Evolutionary conservation across 208 protist species (phyloP).

Genomic region (Acanthamoeba culbertsoni): DNA sequence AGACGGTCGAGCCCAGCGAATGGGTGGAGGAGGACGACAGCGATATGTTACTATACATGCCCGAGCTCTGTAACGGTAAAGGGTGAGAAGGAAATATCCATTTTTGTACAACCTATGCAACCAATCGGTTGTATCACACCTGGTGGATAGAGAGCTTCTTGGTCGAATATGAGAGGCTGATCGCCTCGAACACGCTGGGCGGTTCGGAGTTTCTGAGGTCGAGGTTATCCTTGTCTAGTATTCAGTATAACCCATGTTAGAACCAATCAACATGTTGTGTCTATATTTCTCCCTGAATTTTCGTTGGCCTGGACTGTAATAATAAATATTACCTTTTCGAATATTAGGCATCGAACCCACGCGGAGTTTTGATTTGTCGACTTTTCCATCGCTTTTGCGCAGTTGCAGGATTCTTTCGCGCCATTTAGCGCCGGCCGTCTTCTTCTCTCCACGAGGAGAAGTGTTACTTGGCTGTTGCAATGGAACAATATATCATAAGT

Average conservation of each 20-base stretch:
- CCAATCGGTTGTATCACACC: too few species aligned
- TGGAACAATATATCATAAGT: not conserved
- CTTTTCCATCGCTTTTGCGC: not conserved
- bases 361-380: not conserved
- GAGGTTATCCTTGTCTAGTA: not conserved
- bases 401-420: not conserved
- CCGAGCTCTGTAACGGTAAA: not conserved
- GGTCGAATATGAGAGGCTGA: not conserved
- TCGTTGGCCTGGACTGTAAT: too few species aligned
- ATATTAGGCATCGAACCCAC: conserved; percentile 10
- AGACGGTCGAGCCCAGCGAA: not conserved
- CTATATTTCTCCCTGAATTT: too few species aligned
- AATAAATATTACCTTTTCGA: not conserved
- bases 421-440: not conserved
- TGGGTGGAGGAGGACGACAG: not conserved
- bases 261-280: too few species aligned
- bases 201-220: not conserved
- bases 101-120: too few species aligned
- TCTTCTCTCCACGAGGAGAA: not conserved
- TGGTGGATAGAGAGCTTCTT: conserved; percentile 17
- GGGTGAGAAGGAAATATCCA: not conserved
- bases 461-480: not conserved
- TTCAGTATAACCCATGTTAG: too few species aligned
- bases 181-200: not conserved
- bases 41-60: not conserved